phyloP scores from a whole-genome alignment of 495 filamentous ascomycete genomes.

The Podospora bellae-mahoneyi region DNA sequence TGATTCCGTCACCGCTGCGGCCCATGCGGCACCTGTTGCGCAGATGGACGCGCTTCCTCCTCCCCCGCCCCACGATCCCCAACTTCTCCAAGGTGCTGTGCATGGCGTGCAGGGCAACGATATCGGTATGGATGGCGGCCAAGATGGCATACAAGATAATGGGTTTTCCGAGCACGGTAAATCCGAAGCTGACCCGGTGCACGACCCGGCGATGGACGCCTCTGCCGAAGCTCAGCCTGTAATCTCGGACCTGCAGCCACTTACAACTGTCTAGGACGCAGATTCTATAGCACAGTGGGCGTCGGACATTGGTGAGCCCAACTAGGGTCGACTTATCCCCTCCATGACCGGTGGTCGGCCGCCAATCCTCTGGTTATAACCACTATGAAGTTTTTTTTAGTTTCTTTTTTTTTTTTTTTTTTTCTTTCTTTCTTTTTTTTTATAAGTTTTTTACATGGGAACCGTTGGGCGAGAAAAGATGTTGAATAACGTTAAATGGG shows the following conservation, averaged over 20 bases:
- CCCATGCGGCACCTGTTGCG: not conserved
- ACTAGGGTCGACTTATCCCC: not conserved
- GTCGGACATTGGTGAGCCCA: not conserved
- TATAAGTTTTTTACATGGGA: no score
- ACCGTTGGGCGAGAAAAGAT: no score
- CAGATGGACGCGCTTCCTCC: slow-evolving; percentile 4
- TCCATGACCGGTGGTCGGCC: not conserved
- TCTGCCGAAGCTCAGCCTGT: not conserved
- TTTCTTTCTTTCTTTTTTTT: no score
- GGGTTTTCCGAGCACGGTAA: not conserved
- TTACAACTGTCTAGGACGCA: not conserved
- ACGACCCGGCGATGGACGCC: not conserved
- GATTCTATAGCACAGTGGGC: not conserved
- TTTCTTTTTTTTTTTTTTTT: no score
- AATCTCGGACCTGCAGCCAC: not conserved
- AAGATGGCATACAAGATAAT: not conserved
- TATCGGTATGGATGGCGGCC: not conserved
- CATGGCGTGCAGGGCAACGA: not conserved
- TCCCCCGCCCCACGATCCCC: not conserved
- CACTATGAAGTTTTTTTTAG: not conserved
- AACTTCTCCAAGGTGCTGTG: not conserved
- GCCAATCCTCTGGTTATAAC: not conserved
- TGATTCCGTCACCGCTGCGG: not conserved
- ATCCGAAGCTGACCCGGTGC: not conserved
- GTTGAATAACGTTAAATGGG: not conserved